These are phyloP conservation scores for Fusarium lateritium DNA, from an alignment of 2,329 filamentous ascomycete species.

Conservation along the genomic window DNA sequence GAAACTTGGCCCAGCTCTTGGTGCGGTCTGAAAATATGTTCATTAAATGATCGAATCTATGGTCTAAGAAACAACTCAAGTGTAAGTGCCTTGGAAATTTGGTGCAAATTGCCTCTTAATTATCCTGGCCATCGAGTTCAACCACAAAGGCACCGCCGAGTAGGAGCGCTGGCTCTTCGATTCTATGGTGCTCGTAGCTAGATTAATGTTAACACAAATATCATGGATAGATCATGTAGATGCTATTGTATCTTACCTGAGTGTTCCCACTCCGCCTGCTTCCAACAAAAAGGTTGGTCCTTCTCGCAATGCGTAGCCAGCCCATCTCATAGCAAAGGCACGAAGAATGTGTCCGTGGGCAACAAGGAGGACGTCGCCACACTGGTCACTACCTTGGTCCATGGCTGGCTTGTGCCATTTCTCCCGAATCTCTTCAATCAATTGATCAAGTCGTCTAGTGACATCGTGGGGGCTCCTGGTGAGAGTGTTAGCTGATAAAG, in stretches of 20 bases:
- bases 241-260: constrained; percentile 70
- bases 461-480: constrained; percentile 79
- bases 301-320: constrained; percentile 78
- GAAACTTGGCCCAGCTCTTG: constrained; percentile 1
- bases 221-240: background rate
- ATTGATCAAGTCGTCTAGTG: constrained; percentile 77
- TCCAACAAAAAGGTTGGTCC: constrained; percentile 88
- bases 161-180: constrained; percentile 84
- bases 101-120: constrained; percentile 1
- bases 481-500: constrained; percentile 23
- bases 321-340: constrained; percentile 91
- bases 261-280: constrained; percentile 84
- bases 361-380: constrained; percentile 71
- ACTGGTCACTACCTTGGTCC: constrained; percentile 61
- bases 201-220: constrained; percentile 20
- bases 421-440: constrained; percentile 82
- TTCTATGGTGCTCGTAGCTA: constrained; percentile 84
- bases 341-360: constrained; percentile 92
- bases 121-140: constrained; percentile 50
- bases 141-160: constrained; percentile 80
- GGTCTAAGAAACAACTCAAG: constrained; percentile 8
- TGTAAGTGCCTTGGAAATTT: background rate
- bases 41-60: constrained; percentile 34
- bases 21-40: constrained; percentile 19
- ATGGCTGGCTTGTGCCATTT: constrained; percentile 76